Conservation (phyloP, 1,284 basidiomycete species). For the Ganoderma lingzhi region DNA sequence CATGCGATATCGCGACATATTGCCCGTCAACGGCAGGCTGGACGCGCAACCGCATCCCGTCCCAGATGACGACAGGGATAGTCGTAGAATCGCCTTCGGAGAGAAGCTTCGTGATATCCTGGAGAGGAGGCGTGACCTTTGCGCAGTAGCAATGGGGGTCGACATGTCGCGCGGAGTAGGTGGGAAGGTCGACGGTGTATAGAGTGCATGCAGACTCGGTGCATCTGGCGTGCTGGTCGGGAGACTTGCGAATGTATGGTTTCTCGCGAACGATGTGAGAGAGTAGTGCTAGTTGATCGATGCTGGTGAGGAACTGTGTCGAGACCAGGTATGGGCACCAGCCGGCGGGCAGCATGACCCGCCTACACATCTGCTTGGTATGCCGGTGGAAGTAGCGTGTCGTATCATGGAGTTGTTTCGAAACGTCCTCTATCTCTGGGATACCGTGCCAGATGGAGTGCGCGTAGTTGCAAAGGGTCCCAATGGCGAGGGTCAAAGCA, state of each 20-base stretch:
- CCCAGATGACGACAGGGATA: slow-evolving; percentile 12
- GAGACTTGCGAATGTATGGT: slow-evolving; percentile 7
- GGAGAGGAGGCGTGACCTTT: slow-evolving; percentile 14
- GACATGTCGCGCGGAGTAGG: slow-evolving; percentile 21
- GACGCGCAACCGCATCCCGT: slow-evolving; percentile 8
- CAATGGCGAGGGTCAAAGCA: slow-evolving; percentile 15
- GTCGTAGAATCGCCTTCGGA: neutral
- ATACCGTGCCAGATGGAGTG: slow-evolving; percentile 5
- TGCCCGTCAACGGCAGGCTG: neutral
- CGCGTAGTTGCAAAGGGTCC: slow-evolving; percentile 10
- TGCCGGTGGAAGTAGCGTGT: slow-evolving; percentile 6
- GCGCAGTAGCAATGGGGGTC: slow-evolving; percentile 19
- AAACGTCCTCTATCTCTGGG: slow-evolving; percentile 7
- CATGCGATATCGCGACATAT: slow-evolving; percentile 32
- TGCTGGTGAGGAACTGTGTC: slow-evolving; percentile 3
- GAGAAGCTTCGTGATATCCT: slow-evolving; percentile 19
- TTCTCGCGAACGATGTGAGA: slow-evolving; percentile 19
- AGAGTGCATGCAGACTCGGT: slow-evolving; percentile 14
- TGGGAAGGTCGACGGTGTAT: slow-evolving; percentile 16
- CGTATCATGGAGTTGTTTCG: neutral
- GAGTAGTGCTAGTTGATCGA: slow-evolving; percentile 1
- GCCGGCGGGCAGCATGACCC: slow-evolving; percentile 16
- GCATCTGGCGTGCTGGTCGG: slow-evolving; percentile 22
- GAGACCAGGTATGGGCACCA: slow-evolving; percentile 22
- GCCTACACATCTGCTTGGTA: slow-evolving; percentile 5